A percentile compares a stretch with the other conserved stretches of the same genome.
phyloP scores from a whole-genome alignment of 1,284 basidiomycete species.

The Leccinum pallidistipes region DNA sequence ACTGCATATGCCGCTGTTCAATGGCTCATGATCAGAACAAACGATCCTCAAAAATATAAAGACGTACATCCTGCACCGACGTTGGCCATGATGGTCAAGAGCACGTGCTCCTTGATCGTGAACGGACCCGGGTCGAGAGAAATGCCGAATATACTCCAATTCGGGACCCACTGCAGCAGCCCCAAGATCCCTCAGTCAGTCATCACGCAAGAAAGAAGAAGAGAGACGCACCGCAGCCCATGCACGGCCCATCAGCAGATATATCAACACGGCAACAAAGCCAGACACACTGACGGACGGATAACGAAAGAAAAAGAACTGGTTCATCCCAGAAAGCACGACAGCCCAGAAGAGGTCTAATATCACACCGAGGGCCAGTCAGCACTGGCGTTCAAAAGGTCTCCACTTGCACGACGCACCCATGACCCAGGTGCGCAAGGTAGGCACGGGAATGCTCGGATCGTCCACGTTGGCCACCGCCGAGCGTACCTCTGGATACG shows the following conservation, averaged over 20 bases:
- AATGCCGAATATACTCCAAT: constrained; percentile 55
- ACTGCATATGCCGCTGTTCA: constrained; percentile 33
- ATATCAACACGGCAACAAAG: constrained; percentile 63
- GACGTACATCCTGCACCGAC: constrained; percentile 51
- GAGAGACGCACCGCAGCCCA: constrained; percentile 46
- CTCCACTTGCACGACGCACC: constrained; percentile 36
- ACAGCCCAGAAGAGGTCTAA: constrained; percentile 50
- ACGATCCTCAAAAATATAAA: neutral
- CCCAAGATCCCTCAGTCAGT: neutral
- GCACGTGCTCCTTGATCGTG: constrained; percentile 70
- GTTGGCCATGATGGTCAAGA: constrained; percentile 77
- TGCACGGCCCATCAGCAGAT: constrained; percentile 61
- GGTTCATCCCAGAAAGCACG: constrained; percentile 60
- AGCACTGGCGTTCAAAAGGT: neutral
- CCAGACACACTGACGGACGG: constrained; percentile 51
- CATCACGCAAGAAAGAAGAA: neutral
- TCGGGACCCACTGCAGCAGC: constrained; percentile 45
- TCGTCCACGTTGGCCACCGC: constrained; percentile 77
- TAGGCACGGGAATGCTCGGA: constrained; percentile 56
- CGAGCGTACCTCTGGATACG: constrained; percentile 77
- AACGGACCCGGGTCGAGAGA: constrained; percentile 72
- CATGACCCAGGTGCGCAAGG: constrained; percentile 65
- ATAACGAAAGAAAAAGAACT: constrained; percentile 69
- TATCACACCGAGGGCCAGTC: neutral
- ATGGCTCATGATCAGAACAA: constrained; percentile 5